Evolutionary conservation across 192 early-diverging fungal genomes (phyloP), one percentile per base, ranked within the genome.

Genomic region (Dissophora globulifera): DNA sequence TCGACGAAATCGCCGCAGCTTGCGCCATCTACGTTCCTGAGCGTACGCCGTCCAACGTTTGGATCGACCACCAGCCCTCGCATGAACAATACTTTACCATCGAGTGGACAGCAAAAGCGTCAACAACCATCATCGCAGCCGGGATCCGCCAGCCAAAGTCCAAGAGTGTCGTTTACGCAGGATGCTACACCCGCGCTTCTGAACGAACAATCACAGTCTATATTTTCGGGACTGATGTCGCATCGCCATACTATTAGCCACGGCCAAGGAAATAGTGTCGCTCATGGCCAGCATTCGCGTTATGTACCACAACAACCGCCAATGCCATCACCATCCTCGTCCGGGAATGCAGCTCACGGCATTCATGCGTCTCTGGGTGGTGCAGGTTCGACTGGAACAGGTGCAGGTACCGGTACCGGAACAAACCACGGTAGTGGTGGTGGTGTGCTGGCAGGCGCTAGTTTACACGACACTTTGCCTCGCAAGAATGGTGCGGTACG

Each of bases 261-360:
- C 57, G 63, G 47, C 55, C 64, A 65, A 41, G 72, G 72, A 22
- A 64, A 62, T 35, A 65, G 19, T 53, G 51, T 62, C 33, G 58
- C 33, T 57, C 63, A 67, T 32, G 50, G 61, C 27, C 56, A n/a
- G n/a, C n/a, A n/a, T n/a, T n/a, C n/a, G n/a, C n/a, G n/a, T n/a
- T n/a, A n/a, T n/a, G n/a, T n/a, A n/a, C n/a, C n/a, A n/a, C n/a
- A n/a, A n/a, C n/a, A n/a, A n/a, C n/a, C n/a, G n/a, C n/a, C n/a
- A n/a, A n/a, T n/a, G n/a, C n/a, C n/a, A n/a, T n/a, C n/a, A n/a
- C n/a, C n/a, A n/a, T n/a, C n/a, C n/a, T n/a, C n/a, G n/a, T n/a
- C n/a, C n/a, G n/a, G n/a, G n/a, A n/a, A n/a, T n/a, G n/a, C n/a
- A n/a, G n/a, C 54, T 31, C 50, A 6, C 4, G 22, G 54, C 11